Evolutionary conservation across 2,329 filamentous ascomycete species (phyloP).

Genomic region (Ramularia collo-cygni): DNA sequence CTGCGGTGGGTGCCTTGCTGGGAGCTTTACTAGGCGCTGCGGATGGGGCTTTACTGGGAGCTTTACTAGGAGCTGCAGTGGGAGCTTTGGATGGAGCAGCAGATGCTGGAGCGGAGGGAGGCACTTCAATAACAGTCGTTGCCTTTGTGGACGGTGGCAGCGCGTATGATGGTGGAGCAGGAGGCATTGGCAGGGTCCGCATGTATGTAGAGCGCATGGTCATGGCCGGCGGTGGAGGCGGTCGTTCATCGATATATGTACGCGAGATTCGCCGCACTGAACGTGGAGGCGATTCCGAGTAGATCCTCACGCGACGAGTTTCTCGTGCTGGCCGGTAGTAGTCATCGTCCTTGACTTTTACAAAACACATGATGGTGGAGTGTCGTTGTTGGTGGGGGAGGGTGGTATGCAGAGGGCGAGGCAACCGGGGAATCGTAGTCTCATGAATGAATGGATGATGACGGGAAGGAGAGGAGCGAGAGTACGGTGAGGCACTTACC

Average conservation of each 20-base stretch:
- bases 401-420: too few species aligned
- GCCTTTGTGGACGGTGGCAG: slow-evolving; percentile 14
- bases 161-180: slow-evolving; percentile 6
- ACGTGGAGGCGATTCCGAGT: slow-evolving; percentile 16
- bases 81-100: slow-evolving; percentile 8
- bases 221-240: slow-evolving; percentile 12
- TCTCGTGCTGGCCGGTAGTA: slow-evolving; percentile 18
- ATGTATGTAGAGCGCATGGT: slow-evolving; percentile 19
- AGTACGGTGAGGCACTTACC: too few species aligned
- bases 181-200: slow-evolving; percentile 10
- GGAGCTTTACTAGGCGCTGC: slow-evolving; percentile 4
- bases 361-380: slow-evolving; percentile 42
- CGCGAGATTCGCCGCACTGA: slow-evolving; percentile 15
- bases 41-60: slow-evolving; percentile 2
- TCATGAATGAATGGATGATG: too few species aligned
- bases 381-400: too few species aligned
- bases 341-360: slow-evolving; percentile 41
- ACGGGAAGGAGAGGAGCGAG: slow-evolving; percentile 1
- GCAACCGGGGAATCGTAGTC: too few species aligned
- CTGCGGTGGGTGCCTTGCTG: slow-evolving; percentile 7
- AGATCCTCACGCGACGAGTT: slow-evolving; percentile 8
- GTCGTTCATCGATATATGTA: slow-evolving; percentile 21
- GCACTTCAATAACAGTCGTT: slow-evolving; percentile 12
- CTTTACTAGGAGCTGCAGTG: slow-evolving; percentile 5
- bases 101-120: slow-evolving; percentile 11